Evolutionary conservation across 805 yeast genomes (phyloP), one percentile per base, ranked within the genome.

Genomic region (Candida chauliodis): DNA sequence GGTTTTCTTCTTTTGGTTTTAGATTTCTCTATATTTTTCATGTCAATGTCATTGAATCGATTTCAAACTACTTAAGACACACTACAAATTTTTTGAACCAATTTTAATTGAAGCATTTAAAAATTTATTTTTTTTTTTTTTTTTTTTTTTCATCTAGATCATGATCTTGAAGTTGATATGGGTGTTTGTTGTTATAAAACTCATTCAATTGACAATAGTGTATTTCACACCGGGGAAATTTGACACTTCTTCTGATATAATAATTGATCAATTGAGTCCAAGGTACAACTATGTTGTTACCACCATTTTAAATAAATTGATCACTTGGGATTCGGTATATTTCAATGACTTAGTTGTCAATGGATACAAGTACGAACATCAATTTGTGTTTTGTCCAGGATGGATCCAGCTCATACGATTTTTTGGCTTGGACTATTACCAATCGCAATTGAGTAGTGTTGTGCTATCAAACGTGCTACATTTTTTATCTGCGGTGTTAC

Each of bases 321-420:
- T 85, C 18, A 71, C 80, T 3, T 91, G 98, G 98, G 99, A 91
- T 56, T 71, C 81, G 1, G 93, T 89, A 0, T 89, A 81, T 58
- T 89, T 84, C 52, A 56, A 75, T 11, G 77, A 79, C 31, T 56
- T 81, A 39, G 76, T 84, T 23, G 53, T 59, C 8, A 57, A 73
- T 11, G 78, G 73, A 0, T 56, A 61, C 11, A 56, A 62, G n/a
- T 90, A 70, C 58, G 98, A 91, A 59, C 96, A 91, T 56, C 95
- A 89, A 59, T 84, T 78, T 71, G 97, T 95, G 4, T 91, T 87
- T 55, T 79, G 95, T 19, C 84, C 84, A 8, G 52, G 78, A 2
- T 91, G 96, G 95, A 72, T 82, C 66, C 53, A 75, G 17, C 32
- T 80, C 3, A 58, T 83, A 3, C 54, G 48, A 30, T 45, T 24